These are phyloP conservation scores for Talaromyces nanjingensis DNA, from an alignment of 495 filamentous ascomycete genomes.

Conservation along the genomic window DNA sequence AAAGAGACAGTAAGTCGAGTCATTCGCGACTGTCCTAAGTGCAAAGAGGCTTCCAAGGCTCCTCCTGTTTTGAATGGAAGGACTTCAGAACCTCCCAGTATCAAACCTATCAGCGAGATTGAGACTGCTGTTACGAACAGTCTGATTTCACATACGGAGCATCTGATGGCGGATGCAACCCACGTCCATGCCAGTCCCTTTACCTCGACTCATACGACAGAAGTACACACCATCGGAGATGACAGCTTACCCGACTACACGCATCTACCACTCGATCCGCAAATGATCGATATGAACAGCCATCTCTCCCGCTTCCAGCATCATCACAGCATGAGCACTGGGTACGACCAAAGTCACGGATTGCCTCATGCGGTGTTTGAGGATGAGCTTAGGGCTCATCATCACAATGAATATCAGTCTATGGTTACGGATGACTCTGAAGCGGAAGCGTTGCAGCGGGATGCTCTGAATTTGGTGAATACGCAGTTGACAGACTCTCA, in stretches of 20 bases:
- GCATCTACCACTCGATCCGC: conserved; percentile 37
- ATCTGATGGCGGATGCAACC: conserved; percentile 28
- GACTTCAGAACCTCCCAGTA: background rate
- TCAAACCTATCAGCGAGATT: conserved; percentile 17
- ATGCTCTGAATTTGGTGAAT: conserved; percentile 35
- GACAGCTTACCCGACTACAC: conserved; percentile 34
- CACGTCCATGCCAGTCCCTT: conserved; percentile 29
- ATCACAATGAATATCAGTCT: conserved; percentile 36
- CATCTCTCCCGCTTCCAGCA: conserved; percentile 32
- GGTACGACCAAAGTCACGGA: conserved; percentile 22
- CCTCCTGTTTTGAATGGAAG: conserved; percentile 26
- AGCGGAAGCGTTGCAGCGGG: conserved; percentile 28
- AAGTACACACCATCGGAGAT: conserved; percentile 17
- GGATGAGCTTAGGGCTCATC: conserved; percentile 34
- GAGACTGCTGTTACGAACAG: conserved; percentile 17
- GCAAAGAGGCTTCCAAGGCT: conserved; percentile 70
- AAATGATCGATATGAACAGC: conserved; percentile 37
- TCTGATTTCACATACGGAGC: conserved; percentile 12
- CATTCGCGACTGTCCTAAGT: conserved; percentile 85
- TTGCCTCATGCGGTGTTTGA: conserved; percentile 30
- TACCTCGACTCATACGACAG: conserved; percentile 19
- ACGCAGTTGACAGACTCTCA: conserved; percentile 35
- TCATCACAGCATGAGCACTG: conserved; percentile 29
- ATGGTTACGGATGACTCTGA: conserved; percentile 40
- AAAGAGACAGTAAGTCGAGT: conserved; percentile 95